Percentiles rank a stretch among this genome's conserved stretches.
Conservation (phyloP, 345 rosid genomes). For the Bretschneidera sinensis region DNA sequence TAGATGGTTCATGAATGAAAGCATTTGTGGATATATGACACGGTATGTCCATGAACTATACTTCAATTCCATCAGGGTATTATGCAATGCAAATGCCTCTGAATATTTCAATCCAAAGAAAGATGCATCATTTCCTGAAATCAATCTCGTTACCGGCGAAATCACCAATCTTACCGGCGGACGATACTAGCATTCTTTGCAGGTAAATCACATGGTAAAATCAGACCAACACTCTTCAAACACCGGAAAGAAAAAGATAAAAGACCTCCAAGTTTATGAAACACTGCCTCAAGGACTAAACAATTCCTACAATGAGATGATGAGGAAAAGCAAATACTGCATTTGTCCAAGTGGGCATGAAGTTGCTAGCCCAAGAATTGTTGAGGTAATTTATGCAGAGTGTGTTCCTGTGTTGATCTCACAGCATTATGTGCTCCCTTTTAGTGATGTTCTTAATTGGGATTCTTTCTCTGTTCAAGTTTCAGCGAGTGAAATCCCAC, state of each 20-base stretch:
- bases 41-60: conserved; percentile 35
- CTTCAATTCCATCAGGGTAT: conserved; percentile 39
- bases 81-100: conserved; percentile 56
- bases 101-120: conserved; percentile 41
- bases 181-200: conserved; percentile 43
- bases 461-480: conserved; percentile 47
- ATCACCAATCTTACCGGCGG: conserved; percentile 23
- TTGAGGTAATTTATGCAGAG: conserved; percentile 61
- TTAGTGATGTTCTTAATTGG: conserved; percentile 61
- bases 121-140: conserved; percentile 54
- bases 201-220: conserved; percentile 39
- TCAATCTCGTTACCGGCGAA: conserved; percentile 39
- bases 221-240: conserved; percentile 33
- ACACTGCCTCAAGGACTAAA: conserved; percentile 36
- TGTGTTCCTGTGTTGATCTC: conserved; percentile 65
- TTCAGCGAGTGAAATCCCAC: conserved; percentile 33
- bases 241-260: conserved; percentile 43
- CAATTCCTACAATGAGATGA: conserved; percentile 28
- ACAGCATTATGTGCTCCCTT: conserved; percentile 44
- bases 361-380: too few relatives aligned
- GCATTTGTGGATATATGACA: too few relatives aligned
- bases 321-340: conserved; percentile 48
- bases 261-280: conserved; percentile 45
- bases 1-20: too few relatives aligned
- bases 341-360: conserved; percentile 65